Base-by-base conservation (phyloP, 768 basidiomycete species). In the Psilocybe cyanescens region DNA sequence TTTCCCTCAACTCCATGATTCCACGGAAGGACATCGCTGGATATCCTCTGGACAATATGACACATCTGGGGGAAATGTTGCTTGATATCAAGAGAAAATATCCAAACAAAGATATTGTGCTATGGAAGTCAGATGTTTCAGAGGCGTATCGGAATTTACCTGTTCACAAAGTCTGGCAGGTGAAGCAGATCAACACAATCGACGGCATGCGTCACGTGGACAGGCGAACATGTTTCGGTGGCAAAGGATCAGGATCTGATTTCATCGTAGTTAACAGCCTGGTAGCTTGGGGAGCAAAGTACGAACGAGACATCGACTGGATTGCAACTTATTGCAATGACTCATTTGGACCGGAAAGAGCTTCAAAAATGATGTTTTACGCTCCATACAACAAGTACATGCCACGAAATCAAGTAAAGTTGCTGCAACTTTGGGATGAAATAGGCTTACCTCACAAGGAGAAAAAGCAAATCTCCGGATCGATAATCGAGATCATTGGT, bases 41-140 rank as follows among this genome's bases (percentile, higher is more conserved):
- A 3, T 65, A 74, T 2, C 73, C 57, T 0, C 66, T 81, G 3
- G 76, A 82, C 65, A 76, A 68, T 35, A 55, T 81, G 1, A 66
- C 73, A 2, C 64, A 76, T 16, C 65, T 79, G 0, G 76, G 75
- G 5, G 49, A 64, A 19, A 59, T 57, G 8, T 41, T 74, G n/a
- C 61, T 70, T 6, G 55, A 24, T 7, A 59, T 59, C 45, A 57
- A 58, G 3, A 45, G 60, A 33, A 17, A 51, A 24, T 53, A 70
- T 28, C 59, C 45, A 8, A 57, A 55, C 37, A 57, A n/a, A 3
- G 41, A 63, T n/a, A 61, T 76, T 8, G 53, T 58, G 3, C 55
- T 78, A 0, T 80, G 74, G 70, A 80, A 81, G 57, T 73, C 72
- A 0, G 79, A 83, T 57, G 74, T 82, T 0, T 66, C 69, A 0